phyloP scores from a whole-genome alignment of 2,329 filamentous ascomycete genomes.

The Colletotrichum simmondsii region DNA sequence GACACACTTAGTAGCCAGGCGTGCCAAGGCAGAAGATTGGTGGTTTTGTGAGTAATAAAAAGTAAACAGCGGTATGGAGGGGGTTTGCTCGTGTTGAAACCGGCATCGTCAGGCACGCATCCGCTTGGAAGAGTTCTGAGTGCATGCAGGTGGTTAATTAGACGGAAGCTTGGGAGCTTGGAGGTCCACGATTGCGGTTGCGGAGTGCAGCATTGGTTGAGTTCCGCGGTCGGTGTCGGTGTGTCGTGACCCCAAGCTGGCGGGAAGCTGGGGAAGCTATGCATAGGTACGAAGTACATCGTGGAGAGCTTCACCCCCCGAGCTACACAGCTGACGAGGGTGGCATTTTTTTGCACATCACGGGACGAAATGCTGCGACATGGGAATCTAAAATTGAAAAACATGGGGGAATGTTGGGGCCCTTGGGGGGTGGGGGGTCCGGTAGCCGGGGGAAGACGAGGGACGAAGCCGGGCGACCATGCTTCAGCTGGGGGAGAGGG shows the following conservation, averaged over 20 bases:
- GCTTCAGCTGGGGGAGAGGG: background rate
- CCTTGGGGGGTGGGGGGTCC: conserved; percentile 7
- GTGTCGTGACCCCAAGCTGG: background rate
- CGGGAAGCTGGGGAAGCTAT: background rate
- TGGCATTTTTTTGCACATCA: conserved; percentile 7
- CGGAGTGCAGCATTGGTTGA: background rate
- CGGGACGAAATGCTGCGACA: conserved; percentile 28
- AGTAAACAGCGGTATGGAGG: background rate
- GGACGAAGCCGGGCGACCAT: conserved; percentile 30
- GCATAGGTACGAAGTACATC: no score
- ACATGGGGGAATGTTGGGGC: conserved; percentile 17
- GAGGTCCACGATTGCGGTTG: background rate
- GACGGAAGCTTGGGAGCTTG: background rate
- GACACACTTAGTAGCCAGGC: background rate
- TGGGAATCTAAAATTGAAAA: conserved; percentile 23
- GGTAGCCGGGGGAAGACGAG: conserved; percentile 19
- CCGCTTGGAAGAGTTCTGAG: background rate
- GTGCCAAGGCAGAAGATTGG: background rate
- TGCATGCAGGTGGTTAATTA: background rate
- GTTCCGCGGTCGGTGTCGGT: background rate
- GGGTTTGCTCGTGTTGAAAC: conserved; percentile 7
- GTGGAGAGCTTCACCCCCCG: conserved; percentile 10
- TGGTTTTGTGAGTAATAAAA: background rate
- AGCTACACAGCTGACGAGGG: background rate
- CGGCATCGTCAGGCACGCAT: conserved; percentile 5